These are phyloP conservation scores for Myriosclerotinia scirpicola DNA, from an alignment of 2,329 filamentous ascomycete genomes.

Conservation along the genomic window DNA sequence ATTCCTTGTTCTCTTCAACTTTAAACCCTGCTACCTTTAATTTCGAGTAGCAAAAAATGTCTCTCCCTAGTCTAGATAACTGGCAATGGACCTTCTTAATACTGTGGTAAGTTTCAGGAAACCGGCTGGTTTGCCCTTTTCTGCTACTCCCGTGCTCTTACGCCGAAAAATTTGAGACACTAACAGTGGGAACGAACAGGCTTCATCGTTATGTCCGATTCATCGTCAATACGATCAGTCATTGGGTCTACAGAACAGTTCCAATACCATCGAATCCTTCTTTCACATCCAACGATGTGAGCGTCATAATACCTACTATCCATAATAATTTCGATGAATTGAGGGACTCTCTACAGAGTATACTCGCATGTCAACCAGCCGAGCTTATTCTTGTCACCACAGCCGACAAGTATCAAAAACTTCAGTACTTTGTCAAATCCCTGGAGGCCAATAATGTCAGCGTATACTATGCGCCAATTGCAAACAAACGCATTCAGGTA, in stretches of 20 bases:
- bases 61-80: constrained; percentile 24
- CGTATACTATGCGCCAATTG: constrained; percentile 75
- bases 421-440: constrained; percentile 65
- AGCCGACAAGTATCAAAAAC: constrained; percentile 69
- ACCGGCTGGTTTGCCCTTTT: constrained; percentile 1
- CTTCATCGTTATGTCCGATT: constrained; percentile 84
- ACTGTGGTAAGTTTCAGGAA: constrained; percentile 32
- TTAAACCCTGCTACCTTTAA: constrained; percentile 10
- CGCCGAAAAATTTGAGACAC: not conserved
- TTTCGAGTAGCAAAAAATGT: constrained; percentile 9
- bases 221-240: constrained; percentile 79
- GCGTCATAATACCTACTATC: constrained; percentile 90
- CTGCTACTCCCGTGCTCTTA: constrained; percentile 4
- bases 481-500: constrained; percentile 94
- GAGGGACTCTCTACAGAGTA: constrained; percentile 75
- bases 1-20: constrained; percentile 17
- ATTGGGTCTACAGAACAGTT: constrained; percentile 84
- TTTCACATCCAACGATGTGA: constrained; percentile 71
- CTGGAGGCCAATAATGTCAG: constrained; percentile 62
- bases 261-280: constrained; percentile 79
- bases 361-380: constrained; percentile 66
- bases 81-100: constrained; percentile 34
- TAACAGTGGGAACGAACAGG: constrained; percentile 49
- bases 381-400: constrained; percentile 87
- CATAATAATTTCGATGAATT: constrained; percentile 84